Percentiles rank a stretch among this genome's conserved stretches.
Conservation (phyloP, 257 asterid species). For the Petrea volubilis region DNA sequence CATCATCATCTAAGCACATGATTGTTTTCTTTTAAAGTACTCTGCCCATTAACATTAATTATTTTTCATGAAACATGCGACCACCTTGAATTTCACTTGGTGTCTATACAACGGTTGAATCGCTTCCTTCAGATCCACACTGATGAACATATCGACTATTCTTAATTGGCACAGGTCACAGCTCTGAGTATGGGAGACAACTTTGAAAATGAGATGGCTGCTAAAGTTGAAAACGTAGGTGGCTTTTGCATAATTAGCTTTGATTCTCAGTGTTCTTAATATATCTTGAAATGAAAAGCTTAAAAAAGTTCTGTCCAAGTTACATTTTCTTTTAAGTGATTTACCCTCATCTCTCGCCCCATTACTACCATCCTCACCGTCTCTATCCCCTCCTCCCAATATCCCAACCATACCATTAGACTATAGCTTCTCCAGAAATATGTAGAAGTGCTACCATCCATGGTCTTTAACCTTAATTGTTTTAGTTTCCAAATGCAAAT, state of each 20-base stretch:
- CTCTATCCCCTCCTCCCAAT: not conserved
- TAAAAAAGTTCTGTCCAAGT: not conserved
- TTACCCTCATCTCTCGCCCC: not conserved
- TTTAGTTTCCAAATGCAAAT: not conserved
- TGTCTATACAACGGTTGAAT: not conserved
- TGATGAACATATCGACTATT: conserved; percentile 20
- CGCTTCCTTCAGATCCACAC: conserved; percentile 12
- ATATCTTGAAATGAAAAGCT: not conserved
- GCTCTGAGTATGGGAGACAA: conserved; percentile 92
- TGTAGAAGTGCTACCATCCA: not conserved
- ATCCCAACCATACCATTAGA: not conserved
- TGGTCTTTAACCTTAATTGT: not conserved
- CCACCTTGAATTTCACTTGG: conserved; percentile 10
- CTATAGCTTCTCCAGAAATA: not conserved
- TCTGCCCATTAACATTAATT: not conserved
- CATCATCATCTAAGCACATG: not conserved
- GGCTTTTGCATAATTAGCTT: conserved; percentile 15
- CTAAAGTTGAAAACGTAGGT: conserved; percentile 86
- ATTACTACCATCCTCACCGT: not conserved
- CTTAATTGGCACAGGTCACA: conserved; percentile 51
- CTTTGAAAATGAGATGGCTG: conserved; percentile 80
- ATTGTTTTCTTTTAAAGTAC: conserved; percentile 18
- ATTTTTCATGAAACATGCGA: not conserved
- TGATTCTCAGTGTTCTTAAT: conserved; percentile 16
- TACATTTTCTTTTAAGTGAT: not conserved